phyloP scores from a whole-genome alignment of 2,329 filamentous ascomycete genomes.

The Periconia macrospinosa region DNA sequence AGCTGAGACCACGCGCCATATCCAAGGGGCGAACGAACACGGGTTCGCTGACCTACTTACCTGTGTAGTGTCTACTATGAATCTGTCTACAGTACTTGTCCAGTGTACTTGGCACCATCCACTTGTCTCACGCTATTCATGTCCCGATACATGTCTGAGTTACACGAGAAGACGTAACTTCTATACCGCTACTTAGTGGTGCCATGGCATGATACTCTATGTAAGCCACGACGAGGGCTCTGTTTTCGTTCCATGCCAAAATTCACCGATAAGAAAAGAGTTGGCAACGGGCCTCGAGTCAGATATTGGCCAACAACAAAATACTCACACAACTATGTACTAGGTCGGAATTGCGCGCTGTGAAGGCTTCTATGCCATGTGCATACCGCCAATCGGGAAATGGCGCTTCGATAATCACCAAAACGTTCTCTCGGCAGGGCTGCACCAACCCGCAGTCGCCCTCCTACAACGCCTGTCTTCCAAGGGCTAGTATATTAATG shows the following conservation, averaged over 20 bases:
- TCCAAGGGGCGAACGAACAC: slow-evolving; percentile 27
- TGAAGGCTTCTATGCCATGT: background rate
- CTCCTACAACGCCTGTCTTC: background rate
- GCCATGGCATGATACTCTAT: background rate
- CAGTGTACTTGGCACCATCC: too few species aligned
- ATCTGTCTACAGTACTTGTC: too few species aligned
- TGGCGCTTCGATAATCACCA: background rate
- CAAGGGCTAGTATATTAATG: background rate
- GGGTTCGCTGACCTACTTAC: background rate
- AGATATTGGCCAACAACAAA: background rate
- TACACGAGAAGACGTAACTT: background rate
- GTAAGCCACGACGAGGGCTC: background rate
- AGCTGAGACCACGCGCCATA: slow-evolving; percentile 5
- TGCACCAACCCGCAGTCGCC: slow-evolving; percentile 1
- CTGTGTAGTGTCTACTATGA: background rate
- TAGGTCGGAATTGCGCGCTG: background rate
- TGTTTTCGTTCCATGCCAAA: background rate
- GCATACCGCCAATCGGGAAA: slow-evolving; percentile 7
- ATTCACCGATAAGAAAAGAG: background rate
- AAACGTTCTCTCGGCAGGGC: background rate
- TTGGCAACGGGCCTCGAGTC: background rate
- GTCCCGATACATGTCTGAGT: background rate
- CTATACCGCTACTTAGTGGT: background rate
- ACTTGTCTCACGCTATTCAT: too few species aligned
- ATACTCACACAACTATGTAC: background rate